Base-by-base conservation (phyloP, 2,329 filamentous ascomycete species). In the Monilinia aucupariae region DNA sequence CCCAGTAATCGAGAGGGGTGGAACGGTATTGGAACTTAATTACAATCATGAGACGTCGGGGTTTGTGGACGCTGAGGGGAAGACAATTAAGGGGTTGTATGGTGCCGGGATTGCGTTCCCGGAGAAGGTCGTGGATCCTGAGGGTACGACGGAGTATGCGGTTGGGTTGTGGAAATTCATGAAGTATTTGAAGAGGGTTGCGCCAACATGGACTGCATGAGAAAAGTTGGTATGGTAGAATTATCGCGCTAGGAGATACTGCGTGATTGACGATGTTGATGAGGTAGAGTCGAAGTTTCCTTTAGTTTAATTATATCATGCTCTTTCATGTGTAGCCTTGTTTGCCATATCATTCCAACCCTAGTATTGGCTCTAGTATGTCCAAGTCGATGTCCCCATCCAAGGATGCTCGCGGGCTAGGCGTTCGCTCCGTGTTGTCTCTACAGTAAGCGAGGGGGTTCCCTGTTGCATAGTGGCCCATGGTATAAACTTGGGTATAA, bases 121-220 rank as follows among this genome's bases (percentile, higher is more conserved):
- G 0, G 82, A 87, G 70, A 76, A 78, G 30, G 83, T 86, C 7
- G 78, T 79, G 10, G 85, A 87, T 75, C 85, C 84, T 0, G 74
- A 79, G 48, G 84, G 84, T 0, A 86, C 86, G 71, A 80, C 83
- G 9, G 84, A 87, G 73, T 77, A 80, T 68, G 82, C 83, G 0
- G 85, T 87, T 58, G 85, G 85, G 0, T 81, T 87, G 70, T 85
- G 78, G 70, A 87, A 88, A 74, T 87, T 88, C 67, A 86, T 87
- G 83, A 83, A 79, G 53, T 86, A 81, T 68, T 72, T 85, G 61
- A 82, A 82, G 73, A 78, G 76, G 64, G 82, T 84, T 5, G 75
- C 78, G 25, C 82, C 81, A 20, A 72, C 75, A 22, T 86, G 84
- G 83, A 69, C 53, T 25, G 61, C 59, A 10, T 61, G 48, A 64